These are phyloP conservation scores for Fraxinus paxiana DNA, from an alignment of 305 asterid genomes.

Conservation along the genomic window DNA sequence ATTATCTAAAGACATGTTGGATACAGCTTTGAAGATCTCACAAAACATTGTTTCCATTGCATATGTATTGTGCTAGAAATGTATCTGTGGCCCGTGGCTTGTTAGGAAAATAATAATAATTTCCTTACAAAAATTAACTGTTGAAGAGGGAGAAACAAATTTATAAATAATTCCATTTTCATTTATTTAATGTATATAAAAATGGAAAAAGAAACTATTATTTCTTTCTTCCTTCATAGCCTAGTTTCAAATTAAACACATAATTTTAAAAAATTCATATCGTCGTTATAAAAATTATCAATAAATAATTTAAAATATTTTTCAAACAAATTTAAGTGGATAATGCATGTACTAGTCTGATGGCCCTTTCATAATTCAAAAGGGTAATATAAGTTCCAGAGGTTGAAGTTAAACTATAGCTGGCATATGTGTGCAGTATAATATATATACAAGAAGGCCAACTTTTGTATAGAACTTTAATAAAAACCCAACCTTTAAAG, in stretches of 20 bases:
- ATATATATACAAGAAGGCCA: background rate
- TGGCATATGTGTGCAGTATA: background rate
- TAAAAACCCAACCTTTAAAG: background rate
- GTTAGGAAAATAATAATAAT: background rate
- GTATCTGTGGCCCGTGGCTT: background rate
- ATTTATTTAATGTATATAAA: too few relatives aligned
- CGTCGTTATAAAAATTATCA: background rate
- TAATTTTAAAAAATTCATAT: background rate
- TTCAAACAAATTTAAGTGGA: background rate
- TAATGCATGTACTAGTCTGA: background rate
- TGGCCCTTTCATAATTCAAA: background rate
- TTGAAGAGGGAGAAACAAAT: background rate
- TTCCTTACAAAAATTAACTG: background rate
- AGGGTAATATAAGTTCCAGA: background rate
- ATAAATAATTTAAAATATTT: too few relatives aligned
- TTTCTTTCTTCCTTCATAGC: background rate
- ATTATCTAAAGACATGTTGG: background rate
- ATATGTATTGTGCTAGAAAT: background rate
- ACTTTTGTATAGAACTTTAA: background rate
- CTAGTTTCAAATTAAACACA: background rate
- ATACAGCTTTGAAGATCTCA: background rate
- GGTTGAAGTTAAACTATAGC: background rate
- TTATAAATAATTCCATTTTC: background rate
- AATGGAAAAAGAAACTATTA: background rate
- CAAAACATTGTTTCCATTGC: background rate